Base-by-base conservation (phyloP, 1,284 basidiomycete species). In the Sparassis latifolia region DNA sequence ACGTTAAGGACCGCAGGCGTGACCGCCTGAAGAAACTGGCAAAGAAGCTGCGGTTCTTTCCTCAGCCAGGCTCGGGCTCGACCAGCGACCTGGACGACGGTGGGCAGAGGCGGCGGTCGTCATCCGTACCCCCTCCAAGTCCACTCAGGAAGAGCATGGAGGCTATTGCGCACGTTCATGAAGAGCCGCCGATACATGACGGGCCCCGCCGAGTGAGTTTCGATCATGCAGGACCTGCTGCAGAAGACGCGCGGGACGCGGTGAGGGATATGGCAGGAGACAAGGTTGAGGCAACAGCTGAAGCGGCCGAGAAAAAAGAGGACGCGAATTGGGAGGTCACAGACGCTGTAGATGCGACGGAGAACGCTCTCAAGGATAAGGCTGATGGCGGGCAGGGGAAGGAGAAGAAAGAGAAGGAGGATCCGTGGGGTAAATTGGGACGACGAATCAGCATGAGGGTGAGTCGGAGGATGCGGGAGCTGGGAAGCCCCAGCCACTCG, bases 1-100 rank as follows among this genome's bases (percentile, higher is more conserved):
- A 87, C 55, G 72, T 69, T 38, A 74, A 74, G 48, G 76, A 76
- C 55, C 73, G 80, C 49, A 90, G 82, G 68, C 79, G 89, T 45
- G 84, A 92, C 66, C 75, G 78, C 47, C 69, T 92, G 55, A 83
- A 80, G 63, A 81, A 78, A 41, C 69, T 92, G 45, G 84, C 85
- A n/a, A 79, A 79, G 59, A 76, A 77, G 59, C 69, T 90, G 51
- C 40, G 39, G 44, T 76, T 44, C 61, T 74, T 58, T 65, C 69
- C 49, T 51, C 54, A 56, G 10, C 20, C 20, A 20, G 37, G 42
- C 7, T n/a, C 47, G 38, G 45, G 37, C 4, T 33, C 55, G 10
- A 50, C 46, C 12, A 44, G 51, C 47, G 53, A 54, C 28, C 45
- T 48, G 37, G 47, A 3, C 6, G 29, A 33, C 32, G 42, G 42